A percentile compares a stretch with the other conserved stretches of the same genome.
These are phyloP conservation scores for Rhododendron ovatum DNA, from an alignment of 148 eudicot species.

Conservation along the genomic window DNA sequence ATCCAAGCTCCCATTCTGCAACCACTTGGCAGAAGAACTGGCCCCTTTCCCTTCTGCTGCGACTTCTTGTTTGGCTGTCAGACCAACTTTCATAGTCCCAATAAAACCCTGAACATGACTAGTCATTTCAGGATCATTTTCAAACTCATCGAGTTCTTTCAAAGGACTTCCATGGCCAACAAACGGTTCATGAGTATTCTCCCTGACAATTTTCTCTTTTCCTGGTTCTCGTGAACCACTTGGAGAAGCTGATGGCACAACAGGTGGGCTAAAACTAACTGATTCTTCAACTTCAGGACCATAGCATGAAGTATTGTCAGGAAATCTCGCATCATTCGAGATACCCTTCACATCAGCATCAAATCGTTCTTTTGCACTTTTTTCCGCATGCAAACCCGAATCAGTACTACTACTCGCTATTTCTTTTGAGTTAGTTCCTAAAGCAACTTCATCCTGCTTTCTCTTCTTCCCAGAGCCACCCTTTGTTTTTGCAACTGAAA, in stretches of 20 bases:
- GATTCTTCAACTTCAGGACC: slow-evolving; percentile 10
- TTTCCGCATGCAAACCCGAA: slow-evolving; percentile 6
- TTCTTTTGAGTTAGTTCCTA: slow-evolving; percentile 6
- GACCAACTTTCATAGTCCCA: not conserved
- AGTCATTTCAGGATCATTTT: not conserved
- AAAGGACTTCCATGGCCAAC: not conserved
- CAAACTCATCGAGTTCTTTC: not conserved
- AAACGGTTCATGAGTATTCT: slow-evolving; percentile 2
- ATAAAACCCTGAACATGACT: slow-evolving; percentile 6
- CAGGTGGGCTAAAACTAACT: not conserved
- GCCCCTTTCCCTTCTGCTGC: slow-evolving; percentile 4
- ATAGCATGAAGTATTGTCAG: not conserved
- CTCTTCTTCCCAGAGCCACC: slow-evolving; percentile 12
- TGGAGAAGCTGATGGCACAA: slow-evolving; percentile 4
- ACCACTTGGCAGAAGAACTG: not conserved
- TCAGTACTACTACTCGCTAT: not conserved
- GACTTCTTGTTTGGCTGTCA: slow-evolving; percentile 10
- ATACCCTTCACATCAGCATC: not conserved
- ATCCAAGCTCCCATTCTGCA: slow-evolving; percentile 18
- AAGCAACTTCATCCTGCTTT: slow-evolving; percentile 17
- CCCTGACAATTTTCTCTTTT: slow-evolving; percentile 11
- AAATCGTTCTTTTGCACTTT: not conserved
- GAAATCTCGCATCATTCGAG: not conserved
- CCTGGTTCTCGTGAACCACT: not conserved
- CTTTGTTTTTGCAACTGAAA: not conserved